These are phyloP conservation scores for Candida caryicola DNA, from an alignment of 805 yeast species.

Conservation along the genomic window DNA sequence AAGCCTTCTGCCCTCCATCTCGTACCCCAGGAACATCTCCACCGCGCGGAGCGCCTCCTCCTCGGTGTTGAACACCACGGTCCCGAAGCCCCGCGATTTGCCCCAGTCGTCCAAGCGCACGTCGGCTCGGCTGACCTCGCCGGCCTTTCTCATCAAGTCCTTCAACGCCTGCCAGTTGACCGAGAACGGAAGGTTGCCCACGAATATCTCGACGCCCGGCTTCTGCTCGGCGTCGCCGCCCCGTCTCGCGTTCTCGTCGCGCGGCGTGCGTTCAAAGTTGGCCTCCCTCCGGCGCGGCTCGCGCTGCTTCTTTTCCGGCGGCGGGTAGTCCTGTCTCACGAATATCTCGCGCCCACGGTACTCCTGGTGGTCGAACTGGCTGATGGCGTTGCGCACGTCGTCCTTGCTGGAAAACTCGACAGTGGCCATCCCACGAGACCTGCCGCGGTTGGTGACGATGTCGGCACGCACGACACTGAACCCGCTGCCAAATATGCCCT, in stretches of 20 bases:
- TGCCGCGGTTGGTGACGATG: constrained; percentile 72
- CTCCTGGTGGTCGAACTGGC: constrained; percentile 59
- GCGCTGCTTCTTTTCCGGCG: constrained; percentile 47
- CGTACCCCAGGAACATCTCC: constrained; percentile 63
- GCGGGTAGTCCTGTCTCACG: constrained; percentile 89
- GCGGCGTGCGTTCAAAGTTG: constrained; percentile 17
- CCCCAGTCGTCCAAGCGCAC: constrained; percentile 65
- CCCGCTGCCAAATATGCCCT: constrained; percentile 51
- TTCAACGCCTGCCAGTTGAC: constrained; percentile 81
- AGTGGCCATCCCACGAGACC: constrained; percentile 87
- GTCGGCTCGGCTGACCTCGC: constrained; percentile 80
- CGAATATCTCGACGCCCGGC: constrained; percentile 60
- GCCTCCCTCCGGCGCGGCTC: constrained; percentile 16
- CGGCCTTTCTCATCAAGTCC: constrained; percentile 76
- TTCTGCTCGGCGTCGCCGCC: constrained; percentile 15
- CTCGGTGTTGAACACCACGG: constrained; percentile 62
- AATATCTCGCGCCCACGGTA: constrained; percentile 76
- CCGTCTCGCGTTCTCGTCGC: constrained; percentile 12
- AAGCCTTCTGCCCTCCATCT: constrained; percentile 69
- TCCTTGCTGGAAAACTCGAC: constrained; percentile 71
- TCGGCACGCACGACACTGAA: constrained; percentile 71
- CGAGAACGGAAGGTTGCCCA: constrained; percentile 81
- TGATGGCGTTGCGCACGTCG: constrained; percentile 71
- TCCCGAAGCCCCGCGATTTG: constrained; percentile 83
- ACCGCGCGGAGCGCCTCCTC: constrained; percentile 75